Percentiles rank a stretch among this genome's conserved stretches.
phyloP scores from a whole-genome alignment of 202 grass and related monocot species.

The Dendrocalamus latiflorus region DNA sequence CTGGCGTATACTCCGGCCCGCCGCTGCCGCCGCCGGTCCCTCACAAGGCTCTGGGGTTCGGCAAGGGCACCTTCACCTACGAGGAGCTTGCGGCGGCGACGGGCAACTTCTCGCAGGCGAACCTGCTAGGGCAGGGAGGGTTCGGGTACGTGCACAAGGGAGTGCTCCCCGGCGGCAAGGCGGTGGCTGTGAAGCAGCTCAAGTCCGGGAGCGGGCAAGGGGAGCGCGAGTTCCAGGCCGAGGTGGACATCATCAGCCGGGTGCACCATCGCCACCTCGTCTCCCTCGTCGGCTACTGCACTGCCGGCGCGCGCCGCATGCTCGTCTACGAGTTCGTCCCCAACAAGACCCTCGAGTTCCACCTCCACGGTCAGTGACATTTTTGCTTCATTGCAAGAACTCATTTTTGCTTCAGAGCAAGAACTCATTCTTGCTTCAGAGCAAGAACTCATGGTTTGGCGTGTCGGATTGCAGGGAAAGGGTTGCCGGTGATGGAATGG shows the following conservation, averaged over 20 bases:
- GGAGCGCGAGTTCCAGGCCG: slow-evolving; percentile 93
- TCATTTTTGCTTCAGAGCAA: too few species aligned
- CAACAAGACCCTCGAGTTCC: slow-evolving; percentile 85
- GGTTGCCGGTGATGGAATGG: slow-evolving; percentile 62
- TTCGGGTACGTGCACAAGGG: slow-evolving; percentile 89
- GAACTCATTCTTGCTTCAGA: not conserved
- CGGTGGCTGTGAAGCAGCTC: slow-evolving; percentile 81
- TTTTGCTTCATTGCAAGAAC: not conserved
- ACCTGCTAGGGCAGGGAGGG: slow-evolving; percentile 78
- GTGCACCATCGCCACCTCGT: slow-evolving; percentile 95
- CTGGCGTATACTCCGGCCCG: slow-evolving; percentile 27
- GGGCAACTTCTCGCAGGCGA: slow-evolving; percentile 40
- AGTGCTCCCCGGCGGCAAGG: slow-evolving; percentile 51
- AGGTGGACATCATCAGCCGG: slow-evolving; percentile 89
- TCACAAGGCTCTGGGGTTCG: slow-evolving; percentile 25
- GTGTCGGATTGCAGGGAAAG: slow-evolving; percentile 37
- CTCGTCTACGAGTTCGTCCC: slow-evolving; percentile 83
- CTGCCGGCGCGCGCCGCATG: slow-evolving; percentile 50
- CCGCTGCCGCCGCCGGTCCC: slow-evolving; percentile 24
- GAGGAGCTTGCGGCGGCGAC: slow-evolving; percentile 64
- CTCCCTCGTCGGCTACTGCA: slow-evolving; percentile 82
- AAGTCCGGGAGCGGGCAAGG: slow-evolving; percentile 79
- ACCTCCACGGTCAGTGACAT: slow-evolving; percentile 62
- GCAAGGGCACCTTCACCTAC: slow-evolving; percentile 67
- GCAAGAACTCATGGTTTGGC: not conserved